These are phyloP conservation scores for Eucalyptus albens DNA, from an alignment of 345 rosid species.

Conservation along the genomic window DNA sequence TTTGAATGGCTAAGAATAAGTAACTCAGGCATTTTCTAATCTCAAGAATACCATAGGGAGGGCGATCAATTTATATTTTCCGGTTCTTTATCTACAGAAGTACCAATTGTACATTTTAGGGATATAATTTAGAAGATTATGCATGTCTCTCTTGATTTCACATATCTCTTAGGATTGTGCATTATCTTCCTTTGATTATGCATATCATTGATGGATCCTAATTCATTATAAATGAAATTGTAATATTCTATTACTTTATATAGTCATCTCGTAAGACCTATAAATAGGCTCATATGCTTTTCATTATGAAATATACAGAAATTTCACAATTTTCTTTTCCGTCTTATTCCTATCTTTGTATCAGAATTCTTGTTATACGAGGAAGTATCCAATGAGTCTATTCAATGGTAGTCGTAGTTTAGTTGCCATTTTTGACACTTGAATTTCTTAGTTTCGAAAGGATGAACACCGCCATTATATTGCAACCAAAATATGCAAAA, in stretches of 20 bases:
- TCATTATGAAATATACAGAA: neutral
- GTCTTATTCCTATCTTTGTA: neutral
- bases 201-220: neutral
- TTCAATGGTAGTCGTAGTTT: neutral
- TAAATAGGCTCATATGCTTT: neutral
- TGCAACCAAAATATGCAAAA: neutral
- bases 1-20: neutral
- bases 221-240: neutral
- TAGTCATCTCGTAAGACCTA: neutral
- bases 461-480: neutral
- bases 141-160: neutral
- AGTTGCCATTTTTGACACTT: neutral
- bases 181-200: no score
- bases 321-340: neutral
- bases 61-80: neutral
- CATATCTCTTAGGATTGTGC: neutral
- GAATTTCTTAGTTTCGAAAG: neutral
- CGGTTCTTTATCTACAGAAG: neutral
- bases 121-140: neutral
- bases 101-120: neutral
- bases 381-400: neutral
- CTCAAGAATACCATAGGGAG: neutral
- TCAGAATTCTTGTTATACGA: neutral
- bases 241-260: neutral
- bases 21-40: neutral